These are phyloP conservation scores for Trichoderma sp. DNA, from an alignment of 2,329 filamentous ascomycete species.

Conservation along the genomic window DNA sequence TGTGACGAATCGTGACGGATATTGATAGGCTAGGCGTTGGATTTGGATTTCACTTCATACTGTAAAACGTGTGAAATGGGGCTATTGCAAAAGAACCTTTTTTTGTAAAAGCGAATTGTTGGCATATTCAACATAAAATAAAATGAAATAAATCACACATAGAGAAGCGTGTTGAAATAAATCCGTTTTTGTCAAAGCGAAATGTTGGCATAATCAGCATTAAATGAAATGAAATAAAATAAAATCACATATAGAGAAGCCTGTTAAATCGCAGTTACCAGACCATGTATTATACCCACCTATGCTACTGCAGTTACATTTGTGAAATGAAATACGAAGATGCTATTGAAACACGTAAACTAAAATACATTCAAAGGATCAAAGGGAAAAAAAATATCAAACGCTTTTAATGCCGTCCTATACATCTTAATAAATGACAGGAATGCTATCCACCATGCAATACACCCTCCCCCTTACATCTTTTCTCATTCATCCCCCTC, in stretches of 20 bases:
- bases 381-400: not conserved
- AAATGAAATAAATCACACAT: not conserved
- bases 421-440: not conserved
- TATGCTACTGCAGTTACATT: not conserved
- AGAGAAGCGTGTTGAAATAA: no score
- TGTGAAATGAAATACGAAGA: not conserved
- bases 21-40: constrained; percentile 1
- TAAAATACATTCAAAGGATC: not conserved
- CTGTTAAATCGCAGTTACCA: not conserved
- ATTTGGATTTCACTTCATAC: not conserved
- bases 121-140: not conserved
- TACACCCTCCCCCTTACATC: not conserved
- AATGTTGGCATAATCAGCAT: not conserved
- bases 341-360: not conserved
- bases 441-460: not conserved
- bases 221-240: not conserved
- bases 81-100: not conserved
- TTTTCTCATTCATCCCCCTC: not conserved
- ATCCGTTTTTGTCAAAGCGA: not conserved
- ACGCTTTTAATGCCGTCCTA: constrained; percentile 10
- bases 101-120: not conserved
- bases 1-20: not conserved
- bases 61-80: not conserved
- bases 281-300: not conserved
- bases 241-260: not conserved